Evolutionary conservation across 75 land plant genomes (phyloP).

Genomic region (Azolla pinnata): DNA sequence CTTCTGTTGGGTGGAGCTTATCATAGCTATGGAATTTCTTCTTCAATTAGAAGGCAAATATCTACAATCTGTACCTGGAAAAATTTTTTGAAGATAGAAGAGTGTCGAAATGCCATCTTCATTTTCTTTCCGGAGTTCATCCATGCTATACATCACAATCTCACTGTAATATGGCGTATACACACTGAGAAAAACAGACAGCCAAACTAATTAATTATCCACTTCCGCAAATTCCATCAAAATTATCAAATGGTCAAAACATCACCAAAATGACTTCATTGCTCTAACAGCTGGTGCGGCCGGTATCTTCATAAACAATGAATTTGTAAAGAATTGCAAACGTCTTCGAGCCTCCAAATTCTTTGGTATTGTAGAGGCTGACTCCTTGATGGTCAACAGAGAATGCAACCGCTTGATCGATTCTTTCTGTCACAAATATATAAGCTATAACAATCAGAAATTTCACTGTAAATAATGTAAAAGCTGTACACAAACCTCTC

Average conservation of each 20-base stretch:
- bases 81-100: constrained; percentile 91
- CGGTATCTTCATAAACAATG: constrained; percentile 92
- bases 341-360: constrained; percentile 90
- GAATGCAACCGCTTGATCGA: constrained; percentile 66
- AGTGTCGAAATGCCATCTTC: constrained; percentile 93
- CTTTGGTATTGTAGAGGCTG: constrained; percentile 73
- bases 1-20: no score
- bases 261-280: constrained; percentile 84
- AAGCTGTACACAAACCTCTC: no score
- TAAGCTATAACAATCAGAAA: not conserved
- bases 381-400: constrained; percentile 79
- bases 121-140: constrained; percentile 59
- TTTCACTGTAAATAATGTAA: not conserved
- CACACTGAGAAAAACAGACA: constrained; percentile 40
- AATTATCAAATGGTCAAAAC: not conserved
- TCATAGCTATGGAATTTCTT: no score
- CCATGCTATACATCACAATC: constrained; percentile 76
- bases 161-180: constrained; percentile 95
- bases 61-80: no score
- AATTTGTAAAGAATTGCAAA: constrained; percentile 80
- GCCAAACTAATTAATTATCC: not conserved
- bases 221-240: not conserved
- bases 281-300: constrained; percentile 57
- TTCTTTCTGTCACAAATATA: constrained; percentile 45
- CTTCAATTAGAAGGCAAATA: no score